A percentile compares a stretch with the other conserved stretches of the same genome.
These are phyloP conservation scores for Calamus simplicifolius DNA, from an alignment of 176 grass and related monocot genomes.

Conservation along the genomic window DNA sequence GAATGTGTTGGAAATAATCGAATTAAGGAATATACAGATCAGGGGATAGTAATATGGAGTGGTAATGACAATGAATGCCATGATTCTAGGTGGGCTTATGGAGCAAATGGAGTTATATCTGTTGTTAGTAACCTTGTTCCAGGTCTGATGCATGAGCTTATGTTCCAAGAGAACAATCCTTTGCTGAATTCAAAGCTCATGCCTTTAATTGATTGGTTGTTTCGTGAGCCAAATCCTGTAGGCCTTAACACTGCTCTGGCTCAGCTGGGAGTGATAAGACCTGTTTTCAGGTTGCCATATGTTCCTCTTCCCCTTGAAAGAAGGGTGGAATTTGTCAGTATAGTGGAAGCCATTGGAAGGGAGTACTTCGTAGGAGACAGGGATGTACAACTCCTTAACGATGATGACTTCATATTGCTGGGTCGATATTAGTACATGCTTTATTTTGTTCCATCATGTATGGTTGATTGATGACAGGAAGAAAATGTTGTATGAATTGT, in stretches of 20 bases:
- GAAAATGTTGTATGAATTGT: too few relatives aligned
- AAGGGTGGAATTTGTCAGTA: conserved; percentile 23
- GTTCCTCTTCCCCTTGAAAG: conserved; percentile 22
- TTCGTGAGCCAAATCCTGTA: conserved; percentile 24
- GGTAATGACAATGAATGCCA: conserved; percentile 68
- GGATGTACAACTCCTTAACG: conserved; percentile 52
- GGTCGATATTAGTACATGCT: conserved; percentile 41
- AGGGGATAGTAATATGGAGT: conserved; percentile 66
- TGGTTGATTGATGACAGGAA: background rate
- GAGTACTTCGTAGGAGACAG: conserved; percentile 65
- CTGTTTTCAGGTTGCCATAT: conserved; percentile 26
- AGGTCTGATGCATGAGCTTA: conserved; percentile 51
- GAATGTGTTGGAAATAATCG: conserved; percentile 75
- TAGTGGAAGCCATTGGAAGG: conserved; percentile 41
- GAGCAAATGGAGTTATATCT: conserved; percentile 71
- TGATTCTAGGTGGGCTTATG: conserved; percentile 66
- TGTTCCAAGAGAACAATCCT: conserved; percentile 50
- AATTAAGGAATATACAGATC: conserved; percentile 51
- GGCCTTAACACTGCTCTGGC: conserved; percentile 32
- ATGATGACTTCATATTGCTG: conserved; percentile 72
- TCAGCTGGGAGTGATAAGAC: conserved; percentile 23
- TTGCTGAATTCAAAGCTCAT: conserved; percentile 30
- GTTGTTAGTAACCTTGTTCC: conserved; percentile 81
- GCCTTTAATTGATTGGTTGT: conserved; percentile 28
- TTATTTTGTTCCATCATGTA: background rate